Evolutionary conservation across 2,329 filamentous ascomycete species (phyloP), one percentile per base, ranked within the genome.

Genomic region (Penicillium verrucosum): DNA sequence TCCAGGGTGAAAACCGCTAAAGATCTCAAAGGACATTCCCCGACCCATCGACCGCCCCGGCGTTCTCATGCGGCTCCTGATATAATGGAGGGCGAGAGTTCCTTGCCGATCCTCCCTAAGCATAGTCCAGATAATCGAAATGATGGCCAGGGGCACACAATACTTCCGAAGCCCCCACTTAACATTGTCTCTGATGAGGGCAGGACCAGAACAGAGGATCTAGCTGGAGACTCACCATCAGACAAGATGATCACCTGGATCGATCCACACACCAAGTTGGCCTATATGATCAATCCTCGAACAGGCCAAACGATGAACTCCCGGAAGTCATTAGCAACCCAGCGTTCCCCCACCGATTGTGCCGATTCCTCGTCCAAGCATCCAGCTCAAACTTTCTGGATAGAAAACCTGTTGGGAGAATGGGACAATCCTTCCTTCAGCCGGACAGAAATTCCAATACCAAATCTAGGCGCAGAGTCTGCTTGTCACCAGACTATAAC

Each of bases 341-440:
- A 27, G 25, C 59, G 59, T 29, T 62, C 63, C 25, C 60, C 44
- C 29, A 59, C 62, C 14, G 60, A 23, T 55, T 55, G 11, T 8
- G n/a, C 36, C 10, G 29, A 41, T 25, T 1, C 2, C 16, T 23
- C 21, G 5, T 34, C 34, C 10, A 45, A 45, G 29, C 11, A 27
- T 9, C 45, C 52, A 23, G 49, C 49, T 6, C 57, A 62, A 16
- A 66, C 60, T n/a, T 62, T 70, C 10, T 91, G 88, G 88, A 74
- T 92, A 3, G 77, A 80, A 9, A 75, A 80, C 7, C 65, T 93
- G 7, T 72, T 91, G 1, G 71, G 79, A 36, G 78, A 77, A 9
- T 96, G 90, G 90, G 74, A 88, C 9, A 96, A 92, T 57, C 90
- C 90, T 0, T 77, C 90, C 0, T 96, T 95, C 69, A 74, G 80